Evolutionary conservation across 169 alveolate species (phyloP), one percentile per base, ranked within the genome.

Genomic region (Plasmodium ovale): DNA sequence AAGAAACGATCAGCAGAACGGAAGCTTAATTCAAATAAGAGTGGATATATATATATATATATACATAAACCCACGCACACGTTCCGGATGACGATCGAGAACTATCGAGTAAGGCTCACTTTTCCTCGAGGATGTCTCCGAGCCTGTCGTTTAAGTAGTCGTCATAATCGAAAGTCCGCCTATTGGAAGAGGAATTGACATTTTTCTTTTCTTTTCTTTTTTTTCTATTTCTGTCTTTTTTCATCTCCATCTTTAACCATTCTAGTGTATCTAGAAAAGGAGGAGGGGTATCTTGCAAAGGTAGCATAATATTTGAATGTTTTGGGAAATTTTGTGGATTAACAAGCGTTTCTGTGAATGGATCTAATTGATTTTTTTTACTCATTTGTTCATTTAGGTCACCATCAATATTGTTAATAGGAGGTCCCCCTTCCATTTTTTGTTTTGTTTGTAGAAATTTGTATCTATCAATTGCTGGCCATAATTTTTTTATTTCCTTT

Each of bases 391-490:
- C 51, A 9, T 58, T 35, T 33, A 77, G 29, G 3, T 39, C 73
- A 16, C 47, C 85, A 70, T 82, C 90, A 25, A 82, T 42, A 58
- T 82, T 71, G 29, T 53, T 19, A 42, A 82, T 82, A 42, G 90
- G 90, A 1, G 90, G 90, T 3, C 90, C 90, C 3, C 90, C 90
- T 70, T 82, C 90, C 82, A 67, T 68, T 70, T 64, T 82, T 25
- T 82, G 90, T 71, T 68, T 67, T 27, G 42, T 82, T 47, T 82
- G 70, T 31, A 82, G 39, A 82, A n/a, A 82, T 82, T 82, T 82
- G 58, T 82, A 82, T 60, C 39, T 54, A 58, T 82, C 90, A 67
- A 82, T 82, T 29, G 42, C 16, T 25, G 90, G 82, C 90, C 90
- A 82, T 42, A 82, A 56, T 29, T 82, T 82, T 71, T 82, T 82